Conservation (phyloP, 148 eudicot genomes). For the Rhododendron williamsianum region DNA sequence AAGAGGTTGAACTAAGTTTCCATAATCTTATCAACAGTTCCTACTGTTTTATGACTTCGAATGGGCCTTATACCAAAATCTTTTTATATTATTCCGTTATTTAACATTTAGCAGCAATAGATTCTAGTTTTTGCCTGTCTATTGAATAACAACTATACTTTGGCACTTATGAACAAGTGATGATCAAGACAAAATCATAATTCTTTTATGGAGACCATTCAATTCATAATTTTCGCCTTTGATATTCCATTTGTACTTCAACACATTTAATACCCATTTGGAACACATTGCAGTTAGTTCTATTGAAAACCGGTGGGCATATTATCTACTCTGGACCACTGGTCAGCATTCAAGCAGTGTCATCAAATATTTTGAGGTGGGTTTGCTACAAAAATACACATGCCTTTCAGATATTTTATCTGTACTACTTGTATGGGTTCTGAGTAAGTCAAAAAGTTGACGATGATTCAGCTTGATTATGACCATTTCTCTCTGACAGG, state of each 20-base stretch:
- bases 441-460: neutral
- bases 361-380: constrained; percentile 73
- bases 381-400: neutral
- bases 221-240: neutral
- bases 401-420: neutral
- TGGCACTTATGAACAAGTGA: neutral
- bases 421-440: neutral
- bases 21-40: neutral
- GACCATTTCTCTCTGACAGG: constrained; percentile 25
- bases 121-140: neutral
- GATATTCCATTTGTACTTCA: neutral
- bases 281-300: constrained; percentile 47
- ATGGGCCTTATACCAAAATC: neutral
- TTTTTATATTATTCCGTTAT: neutral
- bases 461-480: neutral
- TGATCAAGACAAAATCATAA: neutral
- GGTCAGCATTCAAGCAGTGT: constrained; percentile 41
- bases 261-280: neutral
- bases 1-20: too few relatives aligned
- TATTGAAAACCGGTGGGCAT: constrained; percentile 61
- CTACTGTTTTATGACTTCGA: neutral
- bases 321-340: constrained; percentile 58
- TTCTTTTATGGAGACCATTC: neutral
- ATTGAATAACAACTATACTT: neutral
- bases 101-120: neutral